A percentile compares a stretch with the other conserved stretches of the same genome.
Conservation (phyloP, 441 rosid genomes). For the Metrosideros polymorpha region DNA sequence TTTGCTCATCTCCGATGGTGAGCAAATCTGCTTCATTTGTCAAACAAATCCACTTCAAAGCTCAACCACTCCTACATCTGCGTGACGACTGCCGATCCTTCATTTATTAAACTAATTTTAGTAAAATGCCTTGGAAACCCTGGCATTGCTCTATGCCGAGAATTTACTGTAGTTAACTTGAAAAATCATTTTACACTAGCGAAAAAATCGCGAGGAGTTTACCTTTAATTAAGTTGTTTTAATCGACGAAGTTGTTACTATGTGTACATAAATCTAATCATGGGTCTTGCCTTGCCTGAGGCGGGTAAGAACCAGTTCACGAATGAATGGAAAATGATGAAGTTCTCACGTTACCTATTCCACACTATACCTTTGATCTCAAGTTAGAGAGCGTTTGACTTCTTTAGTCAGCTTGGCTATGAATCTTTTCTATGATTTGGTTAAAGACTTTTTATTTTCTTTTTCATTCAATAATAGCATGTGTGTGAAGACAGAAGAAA, state of each 20-base stretch:
- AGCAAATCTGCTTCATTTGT: not conserved
- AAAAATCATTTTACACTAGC: not conserved
- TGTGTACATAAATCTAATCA: not conserved
- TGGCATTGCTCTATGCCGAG: not conserved
- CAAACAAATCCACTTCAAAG: not conserved
- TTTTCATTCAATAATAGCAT: not conserved
- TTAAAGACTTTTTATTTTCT: not conserved
- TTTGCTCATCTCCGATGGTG: not conserved
- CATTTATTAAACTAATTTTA: not conserved
- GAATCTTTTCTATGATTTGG: not conserved
- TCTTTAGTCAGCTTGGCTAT: not conserved
- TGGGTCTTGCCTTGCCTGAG: not conserved
- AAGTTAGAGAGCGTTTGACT: not conserved
- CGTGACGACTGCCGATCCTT: not conserved
- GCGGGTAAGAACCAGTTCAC: not conserved
- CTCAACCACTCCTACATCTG: not conserved
- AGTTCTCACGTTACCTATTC: not conserved
- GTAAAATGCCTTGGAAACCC: not conserved
- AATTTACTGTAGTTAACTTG: not conserved
- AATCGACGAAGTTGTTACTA: not conserved
- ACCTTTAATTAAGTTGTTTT: not conserved
- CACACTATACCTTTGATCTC: not conserved
- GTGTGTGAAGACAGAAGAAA: not conserved
- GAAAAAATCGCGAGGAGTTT: not conserved
- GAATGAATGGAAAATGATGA: not conserved